Base-by-base conservation (phyloP, 257 asterid genomes). In the Capsicum chinense region DNA sequence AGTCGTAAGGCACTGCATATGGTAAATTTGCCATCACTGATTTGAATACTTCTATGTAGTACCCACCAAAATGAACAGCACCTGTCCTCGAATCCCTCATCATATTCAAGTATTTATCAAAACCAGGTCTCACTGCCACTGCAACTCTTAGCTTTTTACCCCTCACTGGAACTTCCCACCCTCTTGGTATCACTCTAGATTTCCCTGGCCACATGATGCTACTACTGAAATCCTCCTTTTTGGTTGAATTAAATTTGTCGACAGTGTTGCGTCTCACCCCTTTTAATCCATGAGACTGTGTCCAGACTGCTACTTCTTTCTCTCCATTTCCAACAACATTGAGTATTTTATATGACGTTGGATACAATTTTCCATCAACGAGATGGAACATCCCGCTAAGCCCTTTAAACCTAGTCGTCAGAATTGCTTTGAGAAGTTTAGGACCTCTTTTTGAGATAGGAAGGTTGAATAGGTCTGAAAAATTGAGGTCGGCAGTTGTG, bases 311-410 rank as follows among this genome's bases (percentile, higher is more conserved):
- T 35, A 67, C 74, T 50, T 67, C 74, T 67, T 67, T 67, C 44
- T 67, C 74, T 67, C 74, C 74, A 67, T 67, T 67, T 67, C 74
- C 74, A 67, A 67, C 50, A 67, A 67, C 50, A 67, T 67, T 67
- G 19, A 67, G 19, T 35, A 67, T 67, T 67, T 67, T 67, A 67
- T 67, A 67, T 67, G 74, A 35, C 3, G 74, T 35, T 0, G 74
- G 74, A 35, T 14, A 67, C 74, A 67, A 35, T 7, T 37, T 35
- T 35, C 74, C 74, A 67, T 16, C 50, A 35, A 67, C 50, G 19
- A 67, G 48, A 67, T 67, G 21, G 56, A 89, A 89, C 58, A 83
- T 86, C 56, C 92, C 92, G 1, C 87, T 81, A 33, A 87, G 87
- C 33, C 90, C 90, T 37, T 37, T 44, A 66, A 89, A 86, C 54